phyloP scores from a whole-genome alignment of 2,329 filamentous ascomycete species.

The Elsinoe fawcettii region DNA sequence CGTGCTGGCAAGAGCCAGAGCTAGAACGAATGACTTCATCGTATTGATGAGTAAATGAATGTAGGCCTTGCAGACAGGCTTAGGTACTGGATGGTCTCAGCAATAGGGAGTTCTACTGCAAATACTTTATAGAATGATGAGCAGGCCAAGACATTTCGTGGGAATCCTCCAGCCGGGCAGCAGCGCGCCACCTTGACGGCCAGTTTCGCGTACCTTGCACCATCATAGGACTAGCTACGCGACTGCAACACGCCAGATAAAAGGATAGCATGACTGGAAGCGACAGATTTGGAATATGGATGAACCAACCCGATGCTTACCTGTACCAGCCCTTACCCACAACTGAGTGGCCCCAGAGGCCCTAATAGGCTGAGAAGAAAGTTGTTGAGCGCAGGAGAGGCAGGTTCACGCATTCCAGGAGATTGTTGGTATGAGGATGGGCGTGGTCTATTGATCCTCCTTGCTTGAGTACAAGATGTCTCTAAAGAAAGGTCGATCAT shows the following conservation, averaged over 20 bases:
- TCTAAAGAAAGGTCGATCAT: not conserved
- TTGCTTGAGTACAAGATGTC: not conserved
- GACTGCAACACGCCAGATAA: not conserved
- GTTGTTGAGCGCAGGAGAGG: not conserved
- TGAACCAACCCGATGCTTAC: not conserved
- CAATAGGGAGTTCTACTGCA: not conserved
- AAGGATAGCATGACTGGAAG: not conserved
- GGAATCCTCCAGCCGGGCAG: not conserved
- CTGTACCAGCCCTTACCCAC: not conserved
- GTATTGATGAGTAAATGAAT: constrained; percentile 5
- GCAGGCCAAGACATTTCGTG: constrained; percentile 4
- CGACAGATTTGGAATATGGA: constrained; percentile 7
- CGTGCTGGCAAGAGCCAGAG: constrained; percentile 16
- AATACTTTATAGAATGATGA: constrained; percentile 12
- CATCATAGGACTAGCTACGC: not conserved
- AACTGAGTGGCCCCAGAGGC: not conserved
- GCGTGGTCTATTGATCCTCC: not conserved
- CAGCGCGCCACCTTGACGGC: not conserved
- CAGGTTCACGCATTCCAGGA: not conserved
- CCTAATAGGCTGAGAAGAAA: not conserved
- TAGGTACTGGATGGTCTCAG: not conserved
- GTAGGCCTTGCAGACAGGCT: not conserved
- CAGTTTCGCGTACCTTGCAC: not conserved
- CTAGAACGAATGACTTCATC: constrained; percentile 17
- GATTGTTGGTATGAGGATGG: not conserved